Evolutionary conservation across 441 rosid species (phyloP).

Genomic region (Eruca vesicaria): DNA sequence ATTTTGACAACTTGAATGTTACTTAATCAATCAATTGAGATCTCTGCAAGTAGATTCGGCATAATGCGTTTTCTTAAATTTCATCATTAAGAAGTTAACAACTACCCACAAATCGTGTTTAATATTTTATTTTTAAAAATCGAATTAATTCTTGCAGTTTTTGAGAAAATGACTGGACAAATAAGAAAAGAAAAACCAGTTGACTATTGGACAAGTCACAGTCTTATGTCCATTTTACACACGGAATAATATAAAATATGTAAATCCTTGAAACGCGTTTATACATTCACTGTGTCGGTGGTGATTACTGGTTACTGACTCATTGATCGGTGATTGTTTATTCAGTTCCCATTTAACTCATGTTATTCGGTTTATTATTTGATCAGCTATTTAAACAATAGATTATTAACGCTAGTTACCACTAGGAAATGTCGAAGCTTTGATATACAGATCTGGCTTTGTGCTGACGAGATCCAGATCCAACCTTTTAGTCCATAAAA

Average conservation of each 20-base stretch:
- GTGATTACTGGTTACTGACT: slow-evolving; percentile 5
- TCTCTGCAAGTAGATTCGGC: slow-evolving; percentile 2
- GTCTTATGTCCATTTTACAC: neutral
- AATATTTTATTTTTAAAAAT: neutral
- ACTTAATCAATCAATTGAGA: neutral
- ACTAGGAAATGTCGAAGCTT: neutral
- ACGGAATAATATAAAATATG: neutral
- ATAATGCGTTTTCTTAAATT: neutral
- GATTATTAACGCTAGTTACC: neutral
- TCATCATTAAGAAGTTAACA: slow-evolving; percentile 6
- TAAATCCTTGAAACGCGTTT: slow-evolving; percentile 18
- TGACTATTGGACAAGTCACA: slow-evolving; percentile 10
- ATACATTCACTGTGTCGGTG: slow-evolving; percentile 24
- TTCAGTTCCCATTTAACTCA: neutral
- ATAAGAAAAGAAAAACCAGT: neutral
- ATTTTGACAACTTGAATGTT: neutral
- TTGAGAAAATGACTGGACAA: neutral
- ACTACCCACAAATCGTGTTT: slow-evolving; percentile 1
- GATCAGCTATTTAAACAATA: neutral
- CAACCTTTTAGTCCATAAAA: neutral
- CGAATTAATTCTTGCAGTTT: neutral
- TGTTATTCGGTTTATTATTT: neutral
- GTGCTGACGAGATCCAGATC: neutral
- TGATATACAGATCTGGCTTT: neutral
- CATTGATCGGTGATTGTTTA: neutral